Percentiles rank a stretch among this genome's conserved stretches.
Evolutionary conservation across 495 filamentous ascomycete species (phyloP).

Genomic region (Lentithecium fluviatile): DNA sequence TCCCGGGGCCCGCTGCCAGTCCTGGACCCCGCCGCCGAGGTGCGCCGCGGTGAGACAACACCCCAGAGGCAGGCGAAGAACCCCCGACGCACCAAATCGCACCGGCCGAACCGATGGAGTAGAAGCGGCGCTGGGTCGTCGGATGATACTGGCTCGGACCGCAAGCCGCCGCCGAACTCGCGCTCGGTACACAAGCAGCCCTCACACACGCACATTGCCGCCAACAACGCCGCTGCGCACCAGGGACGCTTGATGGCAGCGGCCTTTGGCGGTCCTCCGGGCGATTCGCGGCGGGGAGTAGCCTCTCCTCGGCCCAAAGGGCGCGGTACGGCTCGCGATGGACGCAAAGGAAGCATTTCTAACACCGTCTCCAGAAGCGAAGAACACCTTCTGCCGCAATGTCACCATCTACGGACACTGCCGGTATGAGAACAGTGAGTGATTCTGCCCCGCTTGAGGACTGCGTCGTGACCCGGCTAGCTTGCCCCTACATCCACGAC

Average conservation of each 20-base stretch:
- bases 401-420: conserved; percentile 93
- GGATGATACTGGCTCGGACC: conserved; percentile 24
- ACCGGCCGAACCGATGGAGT: conserved; percentile 21
- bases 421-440: conserved; percentile 68
- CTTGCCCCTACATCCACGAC: conserved; percentile 90
- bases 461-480: conserved; percentile 40
- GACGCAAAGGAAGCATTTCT: neutral
- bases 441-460: conserved; percentile 8
- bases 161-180: conserved; percentile 3
- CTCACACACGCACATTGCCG: neutral
- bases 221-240: conserved; percentile 2
- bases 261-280: conserved; percentile 30
- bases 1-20: conserved; percentile 2
- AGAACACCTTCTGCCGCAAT: conserved; percentile 89
- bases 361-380: conserved; percentile 45
- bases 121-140: conserved; percentile 2
- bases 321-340: conserved; percentile 52
- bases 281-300: conserved; percentile 38
- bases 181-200: neutral
- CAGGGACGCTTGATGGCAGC: conserved; percentile 33
- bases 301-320: conserved; percentile 62
- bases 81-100: conserved; percentile 6
- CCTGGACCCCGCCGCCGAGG: neutral
- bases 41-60: conserved; percentile 5
- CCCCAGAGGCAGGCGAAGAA: conserved; percentile 12